Percentiles rank a stretch among this genome's conserved stretches.
Conservation (phyloP, 495 filamentous ascomycete species). For the Aspergillus conjunctus region DNA sequence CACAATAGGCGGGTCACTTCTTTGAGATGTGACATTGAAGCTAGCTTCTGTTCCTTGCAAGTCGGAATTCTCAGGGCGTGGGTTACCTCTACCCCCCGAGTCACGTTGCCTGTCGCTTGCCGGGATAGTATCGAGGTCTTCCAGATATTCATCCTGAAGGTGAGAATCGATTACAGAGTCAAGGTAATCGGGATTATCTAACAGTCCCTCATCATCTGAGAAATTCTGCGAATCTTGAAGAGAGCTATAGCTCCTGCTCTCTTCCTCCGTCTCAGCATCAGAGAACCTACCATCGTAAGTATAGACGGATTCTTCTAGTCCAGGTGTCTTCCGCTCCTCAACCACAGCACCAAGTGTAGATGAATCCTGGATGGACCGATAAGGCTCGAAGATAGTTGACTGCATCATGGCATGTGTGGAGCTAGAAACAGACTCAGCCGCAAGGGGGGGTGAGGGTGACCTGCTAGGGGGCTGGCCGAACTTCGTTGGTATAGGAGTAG, state of each 20-base stretch:
- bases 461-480: constrained; percentile 38
- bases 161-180: constrained; percentile 52
- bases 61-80: constrained; percentile 19
- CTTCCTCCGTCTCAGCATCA: constrained; percentile 44
- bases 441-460: constrained; percentile 33
- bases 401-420: constrained; percentile 41
- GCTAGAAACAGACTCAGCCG: constrained; percentile 32
- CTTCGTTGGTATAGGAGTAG: constrained; percentile 50
- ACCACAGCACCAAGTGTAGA: neutral
- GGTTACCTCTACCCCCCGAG: constrained; percentile 21
- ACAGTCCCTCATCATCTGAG: constrained; percentile 38
- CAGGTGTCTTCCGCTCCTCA: constrained; percentile 1
- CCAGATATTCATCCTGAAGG: constrained; percentile 44
- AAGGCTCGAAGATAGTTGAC: constrained; percentile 46
- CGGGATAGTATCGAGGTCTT: constrained; percentile 24
- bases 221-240: constrained; percentile 37
- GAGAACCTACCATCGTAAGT: constrained; percentile 50
- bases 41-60: constrained; percentile 6
- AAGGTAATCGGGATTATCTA: constrained; percentile 52
- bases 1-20: neutral
- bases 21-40: constrained; percentile 1
- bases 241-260: constrained; percentile 30
- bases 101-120: constrained; percentile 4
- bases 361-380: constrained; percentile 5
- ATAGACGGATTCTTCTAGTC: constrained; percentile 38